These are phyloP conservation scores for Elasticomyces elasticus DNA, from an alignment of 495 filamentous ascomycete species.

Conservation along the genomic window DNA sequence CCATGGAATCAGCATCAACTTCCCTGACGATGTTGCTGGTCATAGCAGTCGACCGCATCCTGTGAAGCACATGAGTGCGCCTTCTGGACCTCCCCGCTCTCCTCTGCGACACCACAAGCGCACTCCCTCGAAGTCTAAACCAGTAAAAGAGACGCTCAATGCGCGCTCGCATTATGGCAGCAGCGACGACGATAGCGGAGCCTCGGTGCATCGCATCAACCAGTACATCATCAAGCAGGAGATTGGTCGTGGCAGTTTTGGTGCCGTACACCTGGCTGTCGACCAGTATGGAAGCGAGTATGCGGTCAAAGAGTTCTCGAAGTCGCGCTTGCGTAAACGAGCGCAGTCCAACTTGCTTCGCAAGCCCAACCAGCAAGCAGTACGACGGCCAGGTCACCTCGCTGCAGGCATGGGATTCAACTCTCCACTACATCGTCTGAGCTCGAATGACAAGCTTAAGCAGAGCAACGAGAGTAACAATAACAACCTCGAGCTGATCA, in stretches of 20 bases:
- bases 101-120: slow-evolving; percentile 34
- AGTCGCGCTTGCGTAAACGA: slow-evolving; percentile 80
- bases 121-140: slow-evolving; percentile 27
- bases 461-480: slow-evolving; percentile 32
- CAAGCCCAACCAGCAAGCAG: slow-evolving; percentile 40
- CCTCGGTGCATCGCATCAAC: slow-evolving; percentile 77
- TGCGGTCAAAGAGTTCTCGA: slow-evolving; percentile 97
- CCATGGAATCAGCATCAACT: slow-evolving; percentile 27
- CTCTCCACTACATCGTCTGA: slow-evolving; percentile 49
- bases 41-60: slow-evolving; percentile 19
- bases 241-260: slow-evolving; percentile 91
- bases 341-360: slow-evolving; percentile 86
- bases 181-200: slow-evolving; percentile 69
- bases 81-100: slow-evolving; percentile 14
- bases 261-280: slow-evolving; percentile 80
- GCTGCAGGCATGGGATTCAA: slow-evolving; percentile 51
- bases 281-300: slow-evolving; percentile 91
- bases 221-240: slow-evolving; percentile 93
- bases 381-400: slow-evolving; percentile 42
- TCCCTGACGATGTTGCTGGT: slow-evolving; percentile 14
- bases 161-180: slow-evolving; percentile 78
- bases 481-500: slow-evolving; percentile 74
- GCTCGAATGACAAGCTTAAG: slow-evolving; percentile 40
- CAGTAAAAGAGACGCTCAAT: slow-evolving; percentile 69
- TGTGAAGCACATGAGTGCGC: slow-evolving; percentile 30